Conservation (phyloP, 306 rosid species). For the Trifolium pratense region DNA sequence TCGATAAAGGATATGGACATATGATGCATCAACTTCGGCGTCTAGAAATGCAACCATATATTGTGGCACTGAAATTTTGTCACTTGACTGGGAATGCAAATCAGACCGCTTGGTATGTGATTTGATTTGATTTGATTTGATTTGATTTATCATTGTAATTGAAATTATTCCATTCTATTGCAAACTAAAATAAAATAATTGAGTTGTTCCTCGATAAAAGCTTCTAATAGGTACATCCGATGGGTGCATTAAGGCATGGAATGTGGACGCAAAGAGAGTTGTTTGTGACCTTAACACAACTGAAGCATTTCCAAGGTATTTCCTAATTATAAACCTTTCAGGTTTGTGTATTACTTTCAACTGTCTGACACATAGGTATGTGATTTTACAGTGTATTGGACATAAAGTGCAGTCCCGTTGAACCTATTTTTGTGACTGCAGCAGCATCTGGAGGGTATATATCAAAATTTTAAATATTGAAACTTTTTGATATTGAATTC, state of each 20-base stretch:
- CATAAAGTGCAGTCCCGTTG: conserved; percentile 96
- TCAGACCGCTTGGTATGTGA: conserved; percentile 93
- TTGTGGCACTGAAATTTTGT: conserved; percentile 89
- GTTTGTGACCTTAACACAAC: conserved; percentile 92
- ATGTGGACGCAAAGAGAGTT: conserved; percentile 95
- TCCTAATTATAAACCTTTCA: conserved; percentile 22
- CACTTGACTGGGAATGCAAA: conserved; percentile 98
- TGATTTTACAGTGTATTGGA: conserved; percentile 78
- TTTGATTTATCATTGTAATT: conserved; percentile 35
- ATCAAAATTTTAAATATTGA: conserved; percentile 27
- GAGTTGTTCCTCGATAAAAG: conserved; percentile 62
- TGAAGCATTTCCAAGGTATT: conserved; percentile 83
- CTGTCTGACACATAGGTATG: conserved; percentile 25
- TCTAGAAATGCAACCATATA: conserved; percentile 98
- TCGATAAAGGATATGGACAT: conserved; percentile 86
- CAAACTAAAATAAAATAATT: conserved; percentile 29
- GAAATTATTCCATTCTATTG: conserved; percentile 1
- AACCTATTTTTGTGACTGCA: conserved; percentile 90
- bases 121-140: no score
- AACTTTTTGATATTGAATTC: no score
- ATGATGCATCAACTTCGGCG: conserved; percentile 83
- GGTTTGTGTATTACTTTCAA: conserved; percentile 30
- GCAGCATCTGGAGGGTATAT: conserved; percentile 93
- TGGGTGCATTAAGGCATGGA: conserved; percentile 96
- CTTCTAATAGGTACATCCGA: conserved; percentile 95